phyloP scores from a whole-genome alignment of 495 filamentous ascomycete genomes.

The Penicillium paxilli region DNA sequence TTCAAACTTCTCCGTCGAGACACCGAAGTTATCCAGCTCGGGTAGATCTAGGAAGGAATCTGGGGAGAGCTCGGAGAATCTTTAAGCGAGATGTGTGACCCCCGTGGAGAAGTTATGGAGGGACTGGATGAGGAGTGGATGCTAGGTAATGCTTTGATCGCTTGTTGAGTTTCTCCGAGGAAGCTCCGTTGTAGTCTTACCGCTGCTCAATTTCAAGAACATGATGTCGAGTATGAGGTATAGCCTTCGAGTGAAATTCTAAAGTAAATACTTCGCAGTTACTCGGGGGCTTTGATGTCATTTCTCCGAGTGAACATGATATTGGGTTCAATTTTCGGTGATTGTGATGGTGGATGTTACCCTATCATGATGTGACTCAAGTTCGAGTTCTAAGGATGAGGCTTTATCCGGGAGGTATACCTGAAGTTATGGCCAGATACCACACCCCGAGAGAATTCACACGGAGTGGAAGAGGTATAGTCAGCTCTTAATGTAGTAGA shows the following conservation, averaged over 20 bases:
- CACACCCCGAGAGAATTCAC: too few relatives aligned
- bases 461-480: too few relatives aligned
- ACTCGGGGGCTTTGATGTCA: background rate
- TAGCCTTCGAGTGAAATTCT: background rate
- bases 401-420: background rate
- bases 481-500: too few relatives aligned
- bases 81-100: background rate
- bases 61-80: constrained; percentile 2
- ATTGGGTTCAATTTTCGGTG: background rate
- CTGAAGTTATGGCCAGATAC: background rate
- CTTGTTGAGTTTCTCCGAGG: constrained; percentile 2
- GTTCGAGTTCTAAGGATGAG: too few relatives aligned
- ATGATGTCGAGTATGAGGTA: background rate
- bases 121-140: background rate
- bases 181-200: background rate
- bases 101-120: too few relatives aligned
- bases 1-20: background rate
- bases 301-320: background rate
- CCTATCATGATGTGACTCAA: too few relatives aligned
- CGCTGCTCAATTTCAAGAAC: background rate
- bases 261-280: background rate
- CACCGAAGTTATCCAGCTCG: background rate
- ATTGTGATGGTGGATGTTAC: background rate
- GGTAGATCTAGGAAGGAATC: background rate
- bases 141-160: background rate